These are phyloP conservation scores for Penicillium paxilli DNA, from an alignment of 495 filamentous ascomycete genomes.

Conservation along the genomic window DNA sequence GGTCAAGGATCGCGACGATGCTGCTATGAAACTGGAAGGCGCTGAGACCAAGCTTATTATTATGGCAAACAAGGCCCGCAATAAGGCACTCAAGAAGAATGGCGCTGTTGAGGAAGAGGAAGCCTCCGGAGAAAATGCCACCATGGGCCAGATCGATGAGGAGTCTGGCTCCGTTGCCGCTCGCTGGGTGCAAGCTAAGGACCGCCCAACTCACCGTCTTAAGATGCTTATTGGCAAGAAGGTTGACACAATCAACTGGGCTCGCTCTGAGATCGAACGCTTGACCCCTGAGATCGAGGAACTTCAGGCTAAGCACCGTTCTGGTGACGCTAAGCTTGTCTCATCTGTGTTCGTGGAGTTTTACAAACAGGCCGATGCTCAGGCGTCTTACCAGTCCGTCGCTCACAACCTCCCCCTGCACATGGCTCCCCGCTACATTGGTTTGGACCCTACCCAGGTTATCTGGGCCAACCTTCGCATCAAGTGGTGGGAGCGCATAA, in stretches of 20 bases:
- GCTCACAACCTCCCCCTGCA: slow-evolving; percentile 87
- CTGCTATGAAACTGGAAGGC: slow-evolving; percentile 81
- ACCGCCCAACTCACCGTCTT: slow-evolving; percentile 82
- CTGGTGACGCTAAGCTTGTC: slow-evolving; percentile 65
- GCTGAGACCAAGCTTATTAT: slow-evolving; percentile 88
- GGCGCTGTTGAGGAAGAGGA: slow-evolving; percentile 52
- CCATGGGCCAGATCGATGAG: slow-evolving; percentile 53
- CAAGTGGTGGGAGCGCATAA: slow-evolving; percentile 80
- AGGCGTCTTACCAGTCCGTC: slow-evolving; percentile 77
- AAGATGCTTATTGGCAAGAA: slow-evolving; percentile 85
- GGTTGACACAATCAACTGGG: slow-evolving; percentile 84
- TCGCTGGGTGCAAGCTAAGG: slow-evolving; percentile 74
- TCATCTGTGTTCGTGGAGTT: slow-evolving; percentile 81
- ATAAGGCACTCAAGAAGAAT: slow-evolving; percentile 74
- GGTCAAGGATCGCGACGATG: slow-evolving; percentile 80
- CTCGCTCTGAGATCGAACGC: slow-evolving; percentile 74
- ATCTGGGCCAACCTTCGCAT: slow-evolving; percentile 88
- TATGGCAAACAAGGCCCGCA: slow-evolving; percentile 73
- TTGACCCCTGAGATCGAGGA: slow-evolving; percentile 78
- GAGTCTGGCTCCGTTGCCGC: slow-evolving; percentile 78
- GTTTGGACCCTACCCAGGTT: slow-evolving; percentile 79
- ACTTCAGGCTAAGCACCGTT: slow-evolving; percentile 70
- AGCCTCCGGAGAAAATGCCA: slow-evolving; percentile 31
- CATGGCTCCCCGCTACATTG: slow-evolving; percentile 90
- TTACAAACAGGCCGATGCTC: slow-evolving; percentile 74